Conservation (phyloP, 352 stramenopile genomes). For the Phytophthora boehmeriae region DNA sequence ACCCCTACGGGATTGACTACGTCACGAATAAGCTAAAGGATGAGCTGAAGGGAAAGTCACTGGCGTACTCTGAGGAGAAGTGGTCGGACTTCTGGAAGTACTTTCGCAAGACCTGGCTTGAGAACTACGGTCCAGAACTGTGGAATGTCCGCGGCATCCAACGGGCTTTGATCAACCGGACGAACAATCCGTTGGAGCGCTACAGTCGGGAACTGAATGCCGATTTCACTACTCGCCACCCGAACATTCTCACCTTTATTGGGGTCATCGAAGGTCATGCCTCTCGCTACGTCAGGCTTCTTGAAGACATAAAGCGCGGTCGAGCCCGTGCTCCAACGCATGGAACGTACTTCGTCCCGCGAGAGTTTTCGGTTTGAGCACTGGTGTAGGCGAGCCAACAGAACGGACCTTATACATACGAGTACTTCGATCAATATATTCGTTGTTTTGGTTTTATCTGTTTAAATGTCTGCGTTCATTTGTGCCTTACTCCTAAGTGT, state of each 20-base stretch:
- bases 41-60: not conserved
- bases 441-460: too few relatives aligned
- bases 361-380: too few relatives aligned
- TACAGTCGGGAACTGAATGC: constrained; percentile 23
- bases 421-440: too few relatives aligned
- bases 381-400: too few relatives aligned
- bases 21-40: not conserved
- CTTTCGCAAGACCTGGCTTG: constrained; percentile 13
- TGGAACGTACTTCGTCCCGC: not conserved
- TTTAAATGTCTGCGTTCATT: too few relatives aligned
- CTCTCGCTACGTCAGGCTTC: not conserved
- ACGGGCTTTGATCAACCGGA: constrained; percentile 8
- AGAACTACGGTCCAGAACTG: not conserved
- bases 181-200: constrained; percentile 23
- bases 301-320: not conserved
- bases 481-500: too few relatives aligned
- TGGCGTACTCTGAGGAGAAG: not conserved
- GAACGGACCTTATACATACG: too few relatives aligned
- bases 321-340: not conserved
- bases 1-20: constrained; percentile 1
- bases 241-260: constrained; percentile 14
- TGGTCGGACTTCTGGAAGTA: constrained; percentile 20
- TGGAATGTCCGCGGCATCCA: constrained; percentile 20
- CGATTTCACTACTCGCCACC: constrained; percentile 11
- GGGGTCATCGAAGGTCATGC: constrained; percentile 11